These are phyloP conservation scores for Artemisia argyi DNA, from an alignment of 129 eudicot genomes.

Conservation along the genomic window DNA sequence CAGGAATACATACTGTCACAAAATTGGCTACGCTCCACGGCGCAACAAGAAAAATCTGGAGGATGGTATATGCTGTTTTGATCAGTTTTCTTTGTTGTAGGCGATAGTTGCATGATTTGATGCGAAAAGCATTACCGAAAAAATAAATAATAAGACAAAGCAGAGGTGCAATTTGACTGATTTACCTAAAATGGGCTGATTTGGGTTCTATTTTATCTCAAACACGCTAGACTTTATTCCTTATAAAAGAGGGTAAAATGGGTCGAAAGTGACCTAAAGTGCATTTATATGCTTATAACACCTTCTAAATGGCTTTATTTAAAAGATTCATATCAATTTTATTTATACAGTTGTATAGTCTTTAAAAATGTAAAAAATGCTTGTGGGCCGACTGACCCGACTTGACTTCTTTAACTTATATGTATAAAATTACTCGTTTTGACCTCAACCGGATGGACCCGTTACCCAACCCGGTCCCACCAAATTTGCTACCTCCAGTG, in stretches of 20 bases:
- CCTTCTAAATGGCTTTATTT: background rate
- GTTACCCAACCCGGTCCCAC: background rate
- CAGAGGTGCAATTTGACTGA: background rate
- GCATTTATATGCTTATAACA: background rate
- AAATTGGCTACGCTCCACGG: conserved; percentile 87
- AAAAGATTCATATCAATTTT: too few species aligned
- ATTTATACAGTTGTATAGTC: too few species aligned
- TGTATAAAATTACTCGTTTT: background rate
- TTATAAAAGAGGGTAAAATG: background rate
- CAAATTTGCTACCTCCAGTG: background rate
- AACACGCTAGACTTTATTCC: background rate
- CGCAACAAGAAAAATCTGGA: conserved; percentile 35
- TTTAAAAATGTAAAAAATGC: background rate
- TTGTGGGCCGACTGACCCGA: background rate
- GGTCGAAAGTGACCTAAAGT: background rate
- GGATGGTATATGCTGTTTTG: conserved; percentile 39
- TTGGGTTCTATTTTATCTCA: background rate
- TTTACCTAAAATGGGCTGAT: background rate
- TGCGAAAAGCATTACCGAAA: too few species aligned
- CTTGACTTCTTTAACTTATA: too few species aligned
- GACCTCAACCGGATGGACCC: background rate
- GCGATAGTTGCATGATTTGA: background rate
- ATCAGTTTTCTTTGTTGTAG: background rate
- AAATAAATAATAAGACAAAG: too few species aligned
- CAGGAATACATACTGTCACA: conserved; percentile 77